These are phyloP conservation scores for Trichoderma erinaceum DNA, from an alignment of 495 filamentous ascomycete species.

Conservation along the genomic window DNA sequence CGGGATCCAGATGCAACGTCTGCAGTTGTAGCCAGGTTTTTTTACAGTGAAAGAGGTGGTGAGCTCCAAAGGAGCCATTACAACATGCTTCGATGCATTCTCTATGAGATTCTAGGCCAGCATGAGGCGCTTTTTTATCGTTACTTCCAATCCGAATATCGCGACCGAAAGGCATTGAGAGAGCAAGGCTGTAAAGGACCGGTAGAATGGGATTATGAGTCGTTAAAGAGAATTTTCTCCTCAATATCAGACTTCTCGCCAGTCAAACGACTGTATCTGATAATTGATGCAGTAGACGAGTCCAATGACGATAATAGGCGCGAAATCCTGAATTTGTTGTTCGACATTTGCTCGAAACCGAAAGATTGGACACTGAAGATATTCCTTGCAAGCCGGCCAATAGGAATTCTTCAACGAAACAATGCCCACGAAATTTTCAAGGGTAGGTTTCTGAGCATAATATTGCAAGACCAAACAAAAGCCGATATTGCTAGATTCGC, in stretches of 20 bases:
- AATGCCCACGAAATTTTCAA: too few species aligned
- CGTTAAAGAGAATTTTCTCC: background rate
- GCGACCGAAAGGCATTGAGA: background rate
- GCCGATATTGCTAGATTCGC: background rate
- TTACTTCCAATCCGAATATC: background rate
- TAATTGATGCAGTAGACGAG: background rate
- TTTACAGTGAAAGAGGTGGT: background rate
- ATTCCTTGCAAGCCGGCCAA: background rate
- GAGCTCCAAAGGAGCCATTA: background rate
- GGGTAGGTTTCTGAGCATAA: background rate
- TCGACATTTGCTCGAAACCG: background rate
- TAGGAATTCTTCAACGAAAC: background rate
- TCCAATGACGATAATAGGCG: background rate
- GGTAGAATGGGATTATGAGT: background rate
- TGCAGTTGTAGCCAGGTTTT: background rate
- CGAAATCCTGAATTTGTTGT: background rate
- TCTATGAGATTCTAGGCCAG: background rate
- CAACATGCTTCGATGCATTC: background rate
- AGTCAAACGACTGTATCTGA: background rate
- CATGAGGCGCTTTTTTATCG: background rate
- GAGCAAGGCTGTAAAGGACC: background rate
- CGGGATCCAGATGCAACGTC: background rate
- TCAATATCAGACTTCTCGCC: background rate
- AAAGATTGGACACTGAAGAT: background rate
- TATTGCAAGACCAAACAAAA: background rate